phyloP scores from a whole-genome alignment of 345 rosid species.

The Salix caprea region DNA sequence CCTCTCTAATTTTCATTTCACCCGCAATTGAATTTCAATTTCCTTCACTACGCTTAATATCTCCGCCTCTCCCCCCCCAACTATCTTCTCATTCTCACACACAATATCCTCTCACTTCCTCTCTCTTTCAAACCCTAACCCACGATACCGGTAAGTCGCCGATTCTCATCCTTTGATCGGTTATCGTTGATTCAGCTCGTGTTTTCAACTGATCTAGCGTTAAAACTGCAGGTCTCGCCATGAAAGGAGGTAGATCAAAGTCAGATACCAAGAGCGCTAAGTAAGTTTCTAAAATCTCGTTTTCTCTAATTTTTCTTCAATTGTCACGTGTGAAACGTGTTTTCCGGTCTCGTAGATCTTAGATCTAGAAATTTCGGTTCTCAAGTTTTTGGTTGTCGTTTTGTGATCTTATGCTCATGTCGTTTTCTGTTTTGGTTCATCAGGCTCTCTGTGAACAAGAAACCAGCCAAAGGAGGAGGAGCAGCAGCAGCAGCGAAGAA shows the following conservation, averaged over 20 bases:
- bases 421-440: conserved; percentile 7
- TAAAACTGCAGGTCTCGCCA: conserved; percentile 45
- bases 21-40: conserved; percentile 77
- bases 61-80: conserved; percentile 28
- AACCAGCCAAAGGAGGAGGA: conserved; percentile 36
- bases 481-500: background rate
- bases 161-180: conserved; percentile 2
- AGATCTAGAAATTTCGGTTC: conserved; percentile 22
- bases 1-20: conserved; percentile 45
- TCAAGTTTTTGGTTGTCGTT: background rate
- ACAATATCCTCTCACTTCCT: background rate
- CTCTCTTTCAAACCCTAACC: conserved; percentile 22
- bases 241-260: conserved; percentile 94
- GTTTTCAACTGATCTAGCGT: conserved; percentile 20
- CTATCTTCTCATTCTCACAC: background rate
- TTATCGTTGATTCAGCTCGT: conserved; percentile 6
- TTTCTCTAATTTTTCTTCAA: background rate
- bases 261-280: conserved; percentile 63
- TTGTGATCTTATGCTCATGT: background rate
- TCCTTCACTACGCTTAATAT: conserved; percentile 36
- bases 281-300: conserved; percentile 35
- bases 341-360: conserved; percentile 17
- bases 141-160: conserved; percentile 16
- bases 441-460: conserved; percentile 83
- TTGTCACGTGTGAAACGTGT: background rate